Conservation (phyloP, 768 basidiomycete species). For the Nidula microcarpa region DNA sequence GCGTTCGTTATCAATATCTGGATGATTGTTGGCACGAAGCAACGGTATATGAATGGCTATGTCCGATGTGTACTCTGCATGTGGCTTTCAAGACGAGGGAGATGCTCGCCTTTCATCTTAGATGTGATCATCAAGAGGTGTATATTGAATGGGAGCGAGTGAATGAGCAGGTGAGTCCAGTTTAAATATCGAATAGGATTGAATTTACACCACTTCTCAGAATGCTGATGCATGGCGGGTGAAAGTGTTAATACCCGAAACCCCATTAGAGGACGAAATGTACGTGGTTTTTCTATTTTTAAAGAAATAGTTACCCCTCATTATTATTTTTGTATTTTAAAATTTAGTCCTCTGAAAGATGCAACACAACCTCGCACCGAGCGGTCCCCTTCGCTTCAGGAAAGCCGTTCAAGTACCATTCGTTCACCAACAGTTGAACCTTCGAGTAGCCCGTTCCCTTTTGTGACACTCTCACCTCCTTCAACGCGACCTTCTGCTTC, state of each 20-base stretch:
- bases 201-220: background rate
- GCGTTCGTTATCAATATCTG: constrained; percentile 10
- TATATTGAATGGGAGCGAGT: constrained; percentile 30
- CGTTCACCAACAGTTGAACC: background rate
- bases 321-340: too few relatives aligned
- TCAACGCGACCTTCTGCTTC: background rate
- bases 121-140: constrained; percentile 44
- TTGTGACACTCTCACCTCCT: constrained; percentile 6
- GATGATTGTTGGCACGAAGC: constrained; percentile 16
- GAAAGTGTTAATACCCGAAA: background rate
- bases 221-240: background rate
- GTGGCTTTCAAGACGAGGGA: constrained; percentile 33
- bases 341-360: background rate
- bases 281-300: background rate
- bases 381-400: background rate
- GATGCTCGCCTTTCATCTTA: constrained; percentile 46
- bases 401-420: background rate
- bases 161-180: constrained; percentile 3
- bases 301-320: too few relatives aligned
- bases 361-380: background rate
- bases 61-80: constrained; percentile 54
- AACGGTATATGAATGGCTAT: constrained; percentile 34
- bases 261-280: background rate
- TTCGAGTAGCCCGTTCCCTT: constrained; percentile 3
- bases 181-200: background rate